These are phyloP conservation scores for Yamadazyma kitorensis DNA, from an alignment of 805 yeast species.

Conservation along the genomic window DNA sequence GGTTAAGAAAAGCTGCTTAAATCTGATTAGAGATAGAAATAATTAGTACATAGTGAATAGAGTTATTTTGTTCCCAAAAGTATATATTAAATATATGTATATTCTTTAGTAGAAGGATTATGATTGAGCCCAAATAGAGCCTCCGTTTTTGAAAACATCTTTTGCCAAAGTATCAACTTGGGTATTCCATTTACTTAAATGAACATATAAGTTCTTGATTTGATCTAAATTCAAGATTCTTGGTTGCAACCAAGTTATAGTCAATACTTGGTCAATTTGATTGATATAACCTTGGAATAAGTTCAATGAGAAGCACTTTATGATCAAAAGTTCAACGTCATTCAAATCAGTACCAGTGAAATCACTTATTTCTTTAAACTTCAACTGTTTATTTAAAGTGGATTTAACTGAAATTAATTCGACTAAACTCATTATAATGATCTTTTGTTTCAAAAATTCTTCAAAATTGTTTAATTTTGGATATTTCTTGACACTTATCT, in stretches of 20 bases:
- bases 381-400: slow-evolving; percentile 67
- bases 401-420: slow-evolving; percentile 81
- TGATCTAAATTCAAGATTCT: slow-evolving; percentile 83
- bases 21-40: too few species aligned
- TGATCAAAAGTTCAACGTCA: slow-evolving; percentile 85
- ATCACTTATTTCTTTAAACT: slow-evolving; percentile 68
- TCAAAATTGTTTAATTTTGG: slow-evolving; percentile 59
- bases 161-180: slow-evolving; percentile 62
- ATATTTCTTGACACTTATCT: slow-evolving; percentile 34
- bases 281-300: slow-evolving; percentile 88
- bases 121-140: slow-evolving; percentile 40
- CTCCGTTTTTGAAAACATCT: slow-evolving; percentile 37
- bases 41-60: too few species aligned
- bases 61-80: not conserved
- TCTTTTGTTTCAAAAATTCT: slow-evolving; percentile 79
- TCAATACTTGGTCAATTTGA: slow-evolving; percentile 75
- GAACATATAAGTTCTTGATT: slow-evolving; percentile 69
- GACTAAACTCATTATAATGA: slow-evolving; percentile 86
- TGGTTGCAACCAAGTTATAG: slow-evolving; percentile 94
- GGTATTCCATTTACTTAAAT: slow-evolving; percentile 73
- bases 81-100: too few species aligned
- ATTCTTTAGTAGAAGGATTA: slow-evolving; percentile 6
- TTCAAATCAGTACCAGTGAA: slow-evolving; percentile 63
- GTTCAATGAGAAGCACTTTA: slow-evolving; percentile 85
- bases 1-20: slow-evolving; percentile 11